Evolutionary conservation across 2,329 filamentous ascomycete species (phyloP), one percentile per base, ranked within the genome.

Genomic region (Coniochaeta sp.): DNA sequence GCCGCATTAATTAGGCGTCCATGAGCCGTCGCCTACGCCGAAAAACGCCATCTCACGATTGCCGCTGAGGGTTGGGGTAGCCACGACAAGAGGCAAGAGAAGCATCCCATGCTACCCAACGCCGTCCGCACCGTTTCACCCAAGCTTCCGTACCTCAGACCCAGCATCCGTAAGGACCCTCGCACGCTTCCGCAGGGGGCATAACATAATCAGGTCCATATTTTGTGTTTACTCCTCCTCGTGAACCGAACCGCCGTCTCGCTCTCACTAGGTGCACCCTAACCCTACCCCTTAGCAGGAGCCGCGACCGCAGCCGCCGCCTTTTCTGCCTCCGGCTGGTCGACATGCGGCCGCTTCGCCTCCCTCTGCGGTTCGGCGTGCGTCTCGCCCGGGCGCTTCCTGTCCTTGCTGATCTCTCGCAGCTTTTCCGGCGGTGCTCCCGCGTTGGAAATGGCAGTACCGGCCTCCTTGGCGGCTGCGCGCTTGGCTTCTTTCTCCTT

Each of bases 401-500:
- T 76, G 22, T 80, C 76, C 56, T 68, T 67, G 24, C 68, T 65
- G 1, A 57, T 65, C 8, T 24, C 22, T 22, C 12, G 43, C 43
- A 14, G 14, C 56, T 57, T 6, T 43, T 55, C 16, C 58, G 60
- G 57, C 40, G 28, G 34, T 36, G 16, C 31, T 26, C n/a, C 22
- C 22, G 34, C 28, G 14, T 22, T 24, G 14, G 22, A 28, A 12
- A n/a, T 24, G n/a, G 52, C 54, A 58, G 65, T 67, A 22, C 73
- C 71, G 33, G 65, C 9, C 63, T 77, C 77, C 65, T 77, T 79
- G 19, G 73, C 74, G 0, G 76, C 74, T 47, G 73, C 74, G 6
- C 76, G 78, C 4, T 77, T 75, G 8, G 79, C 81, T 59, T 84
- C 82, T 60, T 79, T 77, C 31, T 84, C 81, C 62, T 79, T 80